Evolutionary conservation across 352 stramenopile genomes (phyloP).

Genomic region (Globisporangium barbulae): DNA sequence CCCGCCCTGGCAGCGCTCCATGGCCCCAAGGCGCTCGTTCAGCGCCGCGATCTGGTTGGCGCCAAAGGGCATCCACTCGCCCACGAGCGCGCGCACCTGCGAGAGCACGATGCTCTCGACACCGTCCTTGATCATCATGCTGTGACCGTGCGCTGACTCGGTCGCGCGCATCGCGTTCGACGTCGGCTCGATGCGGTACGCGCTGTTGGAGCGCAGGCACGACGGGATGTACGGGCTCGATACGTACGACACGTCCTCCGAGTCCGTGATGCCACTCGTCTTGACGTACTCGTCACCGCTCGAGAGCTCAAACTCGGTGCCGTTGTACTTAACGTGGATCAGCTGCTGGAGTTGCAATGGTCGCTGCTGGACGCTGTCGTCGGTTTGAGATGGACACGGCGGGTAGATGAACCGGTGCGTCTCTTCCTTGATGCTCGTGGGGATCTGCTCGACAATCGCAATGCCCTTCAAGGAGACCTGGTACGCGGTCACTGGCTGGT

Average conservation of each 20-base stretch:
- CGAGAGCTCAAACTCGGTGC: constrained; percentile 68
- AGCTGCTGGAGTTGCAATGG: constrained; percentile 17
- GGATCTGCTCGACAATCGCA: constrained; percentile 87
- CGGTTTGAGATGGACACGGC: constrained; percentile 10
- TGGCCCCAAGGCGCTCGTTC: constrained; percentile 95
- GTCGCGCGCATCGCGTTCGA: constrained; percentile 92
- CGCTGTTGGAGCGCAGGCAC: constrained; percentile 92
- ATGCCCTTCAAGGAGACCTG: constrained; percentile 90
- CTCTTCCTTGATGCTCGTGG: constrained; percentile 65
- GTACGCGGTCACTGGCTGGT: constrained; percentile 96
- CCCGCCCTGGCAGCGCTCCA: constrained; percentile 94
- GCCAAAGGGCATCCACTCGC: constrained; percentile 97
- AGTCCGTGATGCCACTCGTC: constrained; percentile 93
- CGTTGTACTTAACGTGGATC: constrained; percentile 54
- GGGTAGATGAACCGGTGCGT: constrained; percentile 48
- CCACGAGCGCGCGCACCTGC: constrained; percentile 94
- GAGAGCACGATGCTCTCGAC: constrained; percentile 95
- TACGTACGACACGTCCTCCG: constrained; percentile 97
- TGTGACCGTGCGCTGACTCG: constrained; percentile 84
- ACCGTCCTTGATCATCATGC: constrained; percentile 92
- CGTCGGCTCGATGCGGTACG: constrained; percentile 86
- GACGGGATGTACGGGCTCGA: constrained; percentile 95
- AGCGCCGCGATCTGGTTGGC: constrained; percentile 96
- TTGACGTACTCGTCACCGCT: constrained; percentile 77
- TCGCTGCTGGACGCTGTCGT: neutral